These are phyloP conservation scores for Colletotrichum sp. DNA, from an alignment of 2,329 filamentous ascomycete genomes.

Conservation along the genomic window DNA sequence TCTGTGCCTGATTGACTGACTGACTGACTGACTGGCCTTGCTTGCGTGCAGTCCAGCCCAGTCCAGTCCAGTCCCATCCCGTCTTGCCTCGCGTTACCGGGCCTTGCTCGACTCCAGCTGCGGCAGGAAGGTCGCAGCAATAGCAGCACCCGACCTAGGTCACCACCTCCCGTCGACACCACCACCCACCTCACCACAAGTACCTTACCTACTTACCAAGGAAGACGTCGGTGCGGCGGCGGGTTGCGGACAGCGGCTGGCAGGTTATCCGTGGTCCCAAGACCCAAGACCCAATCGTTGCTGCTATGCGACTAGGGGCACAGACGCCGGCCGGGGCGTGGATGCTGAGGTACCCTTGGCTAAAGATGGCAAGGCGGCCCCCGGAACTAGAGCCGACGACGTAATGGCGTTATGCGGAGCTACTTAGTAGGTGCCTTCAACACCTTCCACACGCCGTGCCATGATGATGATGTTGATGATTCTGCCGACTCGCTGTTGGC, in stretches of 20 bases:
- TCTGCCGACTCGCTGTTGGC: not conserved
- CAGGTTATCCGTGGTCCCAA: not conserved
- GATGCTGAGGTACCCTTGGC: not conserved
- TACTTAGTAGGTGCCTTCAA: not conserved
- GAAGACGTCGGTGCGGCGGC: not conserved
- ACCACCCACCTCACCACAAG: not conserved
- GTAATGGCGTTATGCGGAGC: conserved; percentile 16
- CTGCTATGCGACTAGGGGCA: not conserved
- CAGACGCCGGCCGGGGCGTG: not conserved
- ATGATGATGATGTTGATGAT: conserved; percentile 10
- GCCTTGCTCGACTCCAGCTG: not conserved
- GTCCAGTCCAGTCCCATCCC: not conserved
- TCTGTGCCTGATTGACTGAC: not conserved
- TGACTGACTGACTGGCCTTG: not conserved
- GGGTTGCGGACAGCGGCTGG: not conserved
- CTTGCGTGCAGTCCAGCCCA: not conserved
- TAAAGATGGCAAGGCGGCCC: not conserved
- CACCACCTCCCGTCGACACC: not conserved
- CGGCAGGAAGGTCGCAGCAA: conserved; percentile 1
- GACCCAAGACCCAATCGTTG: not conserved
- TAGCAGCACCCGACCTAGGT: not conserved
- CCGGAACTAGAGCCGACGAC: conserved; percentile 13
- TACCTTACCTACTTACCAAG: not conserved
- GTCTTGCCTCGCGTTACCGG: not conserved
- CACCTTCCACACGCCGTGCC: not conserved